Percentiles rank a stretch among this genome's conserved stretches.
Conservation (phyloP, 345 rosid genomes). For the Streptanthus diversifolius region DNA sequence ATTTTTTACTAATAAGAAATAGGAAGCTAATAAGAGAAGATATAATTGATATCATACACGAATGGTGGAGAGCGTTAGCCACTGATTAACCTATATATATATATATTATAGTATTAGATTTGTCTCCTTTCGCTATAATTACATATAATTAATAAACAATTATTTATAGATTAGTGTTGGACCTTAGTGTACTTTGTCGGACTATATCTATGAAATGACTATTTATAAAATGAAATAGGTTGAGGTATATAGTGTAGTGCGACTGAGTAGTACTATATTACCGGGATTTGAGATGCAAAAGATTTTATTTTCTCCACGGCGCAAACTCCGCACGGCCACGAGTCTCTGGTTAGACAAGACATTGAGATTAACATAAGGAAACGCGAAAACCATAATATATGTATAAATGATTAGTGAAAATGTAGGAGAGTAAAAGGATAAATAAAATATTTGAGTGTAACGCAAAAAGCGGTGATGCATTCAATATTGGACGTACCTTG, state of each 20-base stretch:
- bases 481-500: slow-evolving; percentile 20
- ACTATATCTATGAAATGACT: not conserved
- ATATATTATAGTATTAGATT: not conserved
- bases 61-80: not conserved
- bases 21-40: not conserved
- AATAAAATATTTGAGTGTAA: not conserved
- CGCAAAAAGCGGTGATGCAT: slow-evolving; percentile 22
- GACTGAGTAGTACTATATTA: too few relatives aligned
- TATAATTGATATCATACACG: not conserved
- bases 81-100: not conserved
- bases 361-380: not conserved
- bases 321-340: not conserved
- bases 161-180: not conserved
- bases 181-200: not conserved
- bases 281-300: too few relatives aligned
- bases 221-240: not conserved
- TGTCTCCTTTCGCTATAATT: not conserved
- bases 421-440: not conserved
- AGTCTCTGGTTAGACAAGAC: slow-evolving; percentile 14
- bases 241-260: not conserved
- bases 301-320: not conserved
- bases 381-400: not conserved
- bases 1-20: not conserved
- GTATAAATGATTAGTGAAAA: not conserved
- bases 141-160: not conserved